Conservation (phyloP, 2,329 filamentous ascomycete species). For the Xylaria polymorpha region DNA sequence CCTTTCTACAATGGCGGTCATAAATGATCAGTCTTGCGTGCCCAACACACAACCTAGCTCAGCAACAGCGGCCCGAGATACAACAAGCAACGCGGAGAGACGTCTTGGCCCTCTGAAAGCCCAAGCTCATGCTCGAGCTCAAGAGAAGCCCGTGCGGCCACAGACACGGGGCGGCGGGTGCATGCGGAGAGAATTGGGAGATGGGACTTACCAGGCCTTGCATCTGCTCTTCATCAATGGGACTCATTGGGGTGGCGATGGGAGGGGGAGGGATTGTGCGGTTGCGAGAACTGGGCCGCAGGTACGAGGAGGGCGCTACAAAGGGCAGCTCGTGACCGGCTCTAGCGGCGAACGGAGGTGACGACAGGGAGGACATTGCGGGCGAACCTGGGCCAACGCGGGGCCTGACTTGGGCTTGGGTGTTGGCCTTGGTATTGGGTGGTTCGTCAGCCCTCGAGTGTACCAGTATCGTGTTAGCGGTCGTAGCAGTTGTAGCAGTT, state of each 20-base stretch:
- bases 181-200: constrained; percentile 11
- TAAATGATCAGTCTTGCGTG: constrained; percentile 36
- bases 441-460: constrained; percentile 40
- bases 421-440: constrained; percentile 28
- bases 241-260: constrained; percentile 62
- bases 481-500: not conserved
- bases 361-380: constrained; percentile 32
- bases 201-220: constrained; percentile 75
- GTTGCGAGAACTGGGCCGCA: constrained; percentile 57
- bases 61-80: not conserved
- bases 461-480: constrained; percentile 11
- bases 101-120: not conserved
- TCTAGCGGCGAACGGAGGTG: constrained; percentile 46
- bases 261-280: constrained; percentile 58
- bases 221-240: constrained; percentile 79
- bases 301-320: constrained; percentile 70
- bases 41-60: constrained; percentile 6
- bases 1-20: constrained; percentile 70
- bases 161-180: not conserved
- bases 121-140: not conserved
- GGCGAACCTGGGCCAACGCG: constrained; percentile 32
- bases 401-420: constrained; percentile 14
- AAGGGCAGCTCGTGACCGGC: constrained; percentile 65
- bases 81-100: not conserved
- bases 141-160: not conserved